phyloP scores from a whole-genome alignment of 2,329 filamentous ascomycete genomes.

The Colletotrichum orbiculare region DNA sequence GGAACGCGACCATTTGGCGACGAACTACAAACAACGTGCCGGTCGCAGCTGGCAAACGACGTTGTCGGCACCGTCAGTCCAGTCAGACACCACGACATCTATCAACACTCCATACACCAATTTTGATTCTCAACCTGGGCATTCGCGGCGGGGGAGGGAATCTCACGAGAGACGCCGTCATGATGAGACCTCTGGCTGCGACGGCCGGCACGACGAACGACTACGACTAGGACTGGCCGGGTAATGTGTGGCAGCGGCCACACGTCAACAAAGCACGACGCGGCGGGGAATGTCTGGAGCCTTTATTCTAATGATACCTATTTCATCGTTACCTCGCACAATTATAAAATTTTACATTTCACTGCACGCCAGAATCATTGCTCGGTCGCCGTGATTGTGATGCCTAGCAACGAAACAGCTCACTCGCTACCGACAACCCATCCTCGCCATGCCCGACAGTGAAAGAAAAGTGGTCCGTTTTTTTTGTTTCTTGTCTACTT shows the following conservation, averaged over 20 bases:
- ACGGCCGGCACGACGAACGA: constrained; percentile 21
- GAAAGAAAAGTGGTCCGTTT: background rate
- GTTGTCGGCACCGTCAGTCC: constrained; percentile 5
- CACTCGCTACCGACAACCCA: no score
- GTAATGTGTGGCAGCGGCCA: constrained; percentile 27
- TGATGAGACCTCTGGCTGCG: constrained; percentile 26
- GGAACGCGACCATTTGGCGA: background rate
- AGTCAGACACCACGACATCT: background rate
- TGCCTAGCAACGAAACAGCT: background rate
- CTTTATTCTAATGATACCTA: constrained; percentile 29
- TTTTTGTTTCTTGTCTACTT: background rate
- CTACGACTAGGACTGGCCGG: background rate
- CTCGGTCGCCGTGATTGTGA: background rate
- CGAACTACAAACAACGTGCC: background rate
- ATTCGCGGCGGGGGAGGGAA: constrained; percentile 12
- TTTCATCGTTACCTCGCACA: constrained; percentile 11
- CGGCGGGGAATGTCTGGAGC: constrained; percentile 15
- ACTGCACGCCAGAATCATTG: constrained; percentile 1
- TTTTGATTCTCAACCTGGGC: constrained; percentile 19
- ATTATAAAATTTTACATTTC: no score
- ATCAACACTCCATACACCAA: constrained; percentile 1
- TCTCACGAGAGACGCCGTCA: constrained; percentile 28
- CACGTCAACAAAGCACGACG: constrained; percentile 20
- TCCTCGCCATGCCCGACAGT: no score
- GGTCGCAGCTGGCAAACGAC: background rate